phyloP scores from a whole-genome alignment of 768 basidiomycete species.

The Boletus rex-veris region DNA sequence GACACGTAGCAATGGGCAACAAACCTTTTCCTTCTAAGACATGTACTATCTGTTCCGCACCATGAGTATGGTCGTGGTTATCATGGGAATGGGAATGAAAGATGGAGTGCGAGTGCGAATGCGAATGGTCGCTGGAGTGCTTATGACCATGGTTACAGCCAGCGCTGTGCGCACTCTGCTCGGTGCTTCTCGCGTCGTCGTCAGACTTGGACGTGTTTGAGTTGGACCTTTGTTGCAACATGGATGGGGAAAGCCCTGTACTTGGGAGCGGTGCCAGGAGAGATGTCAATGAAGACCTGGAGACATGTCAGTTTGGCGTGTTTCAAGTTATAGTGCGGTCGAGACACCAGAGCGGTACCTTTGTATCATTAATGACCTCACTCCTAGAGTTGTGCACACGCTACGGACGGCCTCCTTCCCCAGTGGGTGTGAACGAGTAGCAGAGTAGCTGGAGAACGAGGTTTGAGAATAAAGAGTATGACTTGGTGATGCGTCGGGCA shows the following conservation, averaged over 20 bases:
- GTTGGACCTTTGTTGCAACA: constrained; percentile 20
- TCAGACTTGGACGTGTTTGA: constrained; percentile 15
- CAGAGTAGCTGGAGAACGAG: neutral
- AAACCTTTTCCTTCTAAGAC: constrained; percentile 64
- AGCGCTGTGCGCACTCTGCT: neutral
- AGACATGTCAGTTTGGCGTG: constrained; percentile 9
- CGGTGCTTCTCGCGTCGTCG: constrained; percentile 28
- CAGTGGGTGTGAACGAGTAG: neutral
- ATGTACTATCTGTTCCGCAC: constrained; percentile 64
- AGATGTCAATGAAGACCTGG: constrained; percentile 10
- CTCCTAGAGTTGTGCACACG: neutral
- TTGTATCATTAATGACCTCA: neutral
- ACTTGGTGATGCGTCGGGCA: constrained; percentile 1
- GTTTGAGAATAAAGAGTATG: neutral
- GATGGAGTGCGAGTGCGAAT: constrained; percentile 49
- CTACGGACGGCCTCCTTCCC: neutral
- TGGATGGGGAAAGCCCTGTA: constrained; percentile 4
- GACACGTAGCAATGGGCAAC: constrained; percentile 16
- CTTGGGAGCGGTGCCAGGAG: neutral
- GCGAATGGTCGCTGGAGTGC: constrained; percentile 40
- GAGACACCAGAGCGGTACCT: constrained; percentile 11
- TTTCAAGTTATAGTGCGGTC: neutral
- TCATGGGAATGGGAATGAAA: constrained; percentile 68
- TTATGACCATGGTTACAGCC: constrained; percentile 38
- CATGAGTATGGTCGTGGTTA: constrained; percentile 54